Conservation (phyloP, 768 basidiomycete genomes). For the Boletus sensibilis region DNA sequence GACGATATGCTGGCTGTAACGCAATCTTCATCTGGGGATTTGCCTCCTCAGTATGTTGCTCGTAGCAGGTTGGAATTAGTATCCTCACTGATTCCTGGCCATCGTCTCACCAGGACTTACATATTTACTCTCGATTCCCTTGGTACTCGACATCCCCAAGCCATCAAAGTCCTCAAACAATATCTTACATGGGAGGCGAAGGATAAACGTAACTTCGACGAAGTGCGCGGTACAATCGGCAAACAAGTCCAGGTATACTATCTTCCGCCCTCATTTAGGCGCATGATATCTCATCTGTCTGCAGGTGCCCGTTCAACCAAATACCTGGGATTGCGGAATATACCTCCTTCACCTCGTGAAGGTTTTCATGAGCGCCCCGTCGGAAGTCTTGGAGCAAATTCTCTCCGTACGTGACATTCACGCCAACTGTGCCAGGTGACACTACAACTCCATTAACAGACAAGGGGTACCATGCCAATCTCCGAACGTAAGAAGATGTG, state of each 20-base stretch:
- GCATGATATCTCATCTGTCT: neutral
- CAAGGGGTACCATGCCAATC: constrained; percentile 34
- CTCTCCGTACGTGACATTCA: constrained; percentile 25
- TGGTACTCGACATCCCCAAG: constrained; percentile 66
- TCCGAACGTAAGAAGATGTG: constrained; percentile 48
- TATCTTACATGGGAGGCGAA: constrained; percentile 80
- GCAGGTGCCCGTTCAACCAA: constrained; percentile 86
- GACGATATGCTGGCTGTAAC: constrained; percentile 30
- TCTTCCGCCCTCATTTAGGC: neutral
- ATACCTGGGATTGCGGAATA: constrained; percentile 90
- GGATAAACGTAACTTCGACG: constrained; percentile 56
- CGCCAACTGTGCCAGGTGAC: neutral
- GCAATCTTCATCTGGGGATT: constrained; percentile 16
- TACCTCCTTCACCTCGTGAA: constrained; percentile 87
- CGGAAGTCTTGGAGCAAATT: constrained; percentile 49
- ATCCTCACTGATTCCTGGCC: neutral
- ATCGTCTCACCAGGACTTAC: constrained; percentile 51
- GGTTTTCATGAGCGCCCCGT: constrained; percentile 68
- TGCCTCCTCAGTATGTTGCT: constrained; percentile 22
- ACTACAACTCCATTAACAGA: constrained; percentile 19
- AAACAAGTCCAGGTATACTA: constrained; percentile 52
- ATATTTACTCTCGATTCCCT: constrained; percentile 93
- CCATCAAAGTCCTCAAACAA: constrained; percentile 52
- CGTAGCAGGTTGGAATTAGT: neutral
- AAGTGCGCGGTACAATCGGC: constrained; percentile 41